phyloP scores from a whole-genome alignment of 2,329 filamentous ascomycete species.

The Alternaria sp. region DNA sequence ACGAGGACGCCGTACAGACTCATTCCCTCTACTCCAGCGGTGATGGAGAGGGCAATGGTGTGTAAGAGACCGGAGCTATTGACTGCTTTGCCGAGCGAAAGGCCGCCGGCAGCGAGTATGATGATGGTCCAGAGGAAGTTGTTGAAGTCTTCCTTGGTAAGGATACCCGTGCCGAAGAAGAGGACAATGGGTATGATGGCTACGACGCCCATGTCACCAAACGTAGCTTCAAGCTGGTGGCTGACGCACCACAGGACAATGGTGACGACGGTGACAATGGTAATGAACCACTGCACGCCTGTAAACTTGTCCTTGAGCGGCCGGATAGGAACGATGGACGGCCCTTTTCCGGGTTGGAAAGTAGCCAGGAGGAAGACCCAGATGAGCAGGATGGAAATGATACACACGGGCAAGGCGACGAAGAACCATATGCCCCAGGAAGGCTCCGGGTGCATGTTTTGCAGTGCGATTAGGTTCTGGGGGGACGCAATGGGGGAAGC shows the following conservation, averaged over 20 bases:
- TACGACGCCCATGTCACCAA: constrained; percentile 98
- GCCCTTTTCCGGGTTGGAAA: constrained; percentile 85
- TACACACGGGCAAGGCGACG: constrained; percentile 88
- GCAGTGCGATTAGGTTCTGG: constrained; percentile 94
- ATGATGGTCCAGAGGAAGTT: constrained; percentile 99
- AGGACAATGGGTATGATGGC: constrained; percentile 94
- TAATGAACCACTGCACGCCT: constrained; percentile 92
- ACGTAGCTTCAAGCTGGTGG: constrained; percentile 84
- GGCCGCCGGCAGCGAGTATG: constrained; percentile 91
- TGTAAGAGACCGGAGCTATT: constrained; percentile 91
- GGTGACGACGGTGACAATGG: constrained; percentile 79
- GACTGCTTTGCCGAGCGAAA: constrained; percentile 92
- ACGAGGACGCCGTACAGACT: constrained; percentile 86
- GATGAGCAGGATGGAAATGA: constrained; percentile 85
- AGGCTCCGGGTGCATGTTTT: constrained; percentile 91
- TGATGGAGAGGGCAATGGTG: constrained; percentile 83
- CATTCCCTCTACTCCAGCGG: constrained; percentile 74
- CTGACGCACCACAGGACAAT: constrained; percentile 92
- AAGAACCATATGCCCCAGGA: constrained; percentile 99
- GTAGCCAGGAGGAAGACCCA: constrained; percentile 86
- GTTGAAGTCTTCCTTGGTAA: constrained; percentile 99
- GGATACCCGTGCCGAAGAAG: constrained; percentile 94
- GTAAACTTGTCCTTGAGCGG: constrained; percentile 88
- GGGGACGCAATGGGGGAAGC: constrained; percentile 96
- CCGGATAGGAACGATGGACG: constrained; percentile 89